A percentile compares a stretch with the other conserved stretches of the same genome.
phyloP scores from a whole-genome alignment of 192 early-diverging fungal species.

The Kappamyces sp. region DNA sequence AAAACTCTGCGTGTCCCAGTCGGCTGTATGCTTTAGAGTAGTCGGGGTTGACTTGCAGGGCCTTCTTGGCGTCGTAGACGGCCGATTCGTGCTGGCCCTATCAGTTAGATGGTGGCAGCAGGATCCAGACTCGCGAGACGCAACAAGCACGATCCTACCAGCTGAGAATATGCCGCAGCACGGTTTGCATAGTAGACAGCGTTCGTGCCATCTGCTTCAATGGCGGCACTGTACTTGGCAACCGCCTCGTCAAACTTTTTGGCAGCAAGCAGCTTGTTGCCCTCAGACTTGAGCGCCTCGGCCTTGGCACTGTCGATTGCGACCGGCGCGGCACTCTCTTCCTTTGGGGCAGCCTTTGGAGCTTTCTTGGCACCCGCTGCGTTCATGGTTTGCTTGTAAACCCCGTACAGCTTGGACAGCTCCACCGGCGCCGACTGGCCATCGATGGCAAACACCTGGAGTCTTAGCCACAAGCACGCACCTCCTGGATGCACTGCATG shows the following conservation, averaged over 20 bases:
- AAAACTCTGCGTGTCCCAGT: slow-evolving; percentile 92
- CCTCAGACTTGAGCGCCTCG: slow-evolving; percentile 82
- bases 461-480: slow-evolving; percentile 11
- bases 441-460: too few relatives aligned
- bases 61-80: slow-evolving; percentile 77
- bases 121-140: too few relatives aligned
- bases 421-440: too few relatives aligned
- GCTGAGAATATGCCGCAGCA: slow-evolving; percentile 89
- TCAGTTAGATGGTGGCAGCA: neutral
- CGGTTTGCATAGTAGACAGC: slow-evolving; percentile 98
- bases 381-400: too few relatives aligned
- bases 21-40: slow-evolving; percentile 94
- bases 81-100: slow-evolving; percentile 78
- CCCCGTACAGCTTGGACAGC: too few relatives aligned
- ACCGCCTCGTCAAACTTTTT: slow-evolving; percentile 84
- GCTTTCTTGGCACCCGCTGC: neutral
- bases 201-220: slow-evolving; percentile 70
- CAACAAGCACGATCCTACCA: too few relatives aligned
- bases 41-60: slow-evolving; percentile 75
- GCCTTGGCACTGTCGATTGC: slow-evolving; percentile 57
- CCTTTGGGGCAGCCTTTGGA: slow-evolving; percentile 5
- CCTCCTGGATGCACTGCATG: slow-evolving; percentile 62
- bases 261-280: slow-evolving; percentile 79
- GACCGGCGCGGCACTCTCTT: neutral
- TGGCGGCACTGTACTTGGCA: slow-evolving; percentile 84